phyloP scores from a whole-genome alignment of 148 eudicot genomes.

The Rhododendron simsii region DNA sequence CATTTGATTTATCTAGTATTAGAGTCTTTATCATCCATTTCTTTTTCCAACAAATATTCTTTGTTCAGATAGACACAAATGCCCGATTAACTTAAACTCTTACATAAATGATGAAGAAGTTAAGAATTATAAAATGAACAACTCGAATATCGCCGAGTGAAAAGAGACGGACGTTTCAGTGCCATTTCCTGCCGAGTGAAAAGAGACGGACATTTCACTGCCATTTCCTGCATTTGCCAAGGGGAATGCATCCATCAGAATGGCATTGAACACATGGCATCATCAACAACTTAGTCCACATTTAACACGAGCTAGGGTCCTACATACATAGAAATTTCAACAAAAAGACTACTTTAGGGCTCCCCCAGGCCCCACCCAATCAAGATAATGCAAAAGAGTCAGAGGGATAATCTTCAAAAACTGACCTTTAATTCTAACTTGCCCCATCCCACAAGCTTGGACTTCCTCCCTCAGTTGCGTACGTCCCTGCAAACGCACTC shows the following conservation, averaged over 20 bases:
- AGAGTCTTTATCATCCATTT: no score
- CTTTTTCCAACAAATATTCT: no score
- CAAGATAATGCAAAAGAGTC: background rate
- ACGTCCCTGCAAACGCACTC: background rate
- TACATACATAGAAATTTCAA: background rate
- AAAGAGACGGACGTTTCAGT: background rate
- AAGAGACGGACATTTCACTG: background rate
- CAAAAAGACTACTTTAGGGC: background rate
- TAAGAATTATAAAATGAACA: background rate
- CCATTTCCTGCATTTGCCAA: background rate
- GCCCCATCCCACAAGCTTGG: background rate
- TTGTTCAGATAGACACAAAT: no score
- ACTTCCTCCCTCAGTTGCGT: background rate
- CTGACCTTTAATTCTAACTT: background rate
- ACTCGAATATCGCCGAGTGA: no score
- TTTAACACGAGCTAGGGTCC: background rate
- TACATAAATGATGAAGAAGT: no score
- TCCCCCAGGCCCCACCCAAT: background rate
- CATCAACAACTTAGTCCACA: background rate
- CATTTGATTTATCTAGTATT: no score
- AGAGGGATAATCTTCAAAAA: background rate
- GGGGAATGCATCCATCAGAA: background rate
- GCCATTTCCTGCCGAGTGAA: background rate
- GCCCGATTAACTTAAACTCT: no score
- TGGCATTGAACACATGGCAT: background rate